Evolutionary conservation across 1,284 basidiomycete genomes (phyloP).

Genomic region (Phellinidium pouzarii): DNA sequence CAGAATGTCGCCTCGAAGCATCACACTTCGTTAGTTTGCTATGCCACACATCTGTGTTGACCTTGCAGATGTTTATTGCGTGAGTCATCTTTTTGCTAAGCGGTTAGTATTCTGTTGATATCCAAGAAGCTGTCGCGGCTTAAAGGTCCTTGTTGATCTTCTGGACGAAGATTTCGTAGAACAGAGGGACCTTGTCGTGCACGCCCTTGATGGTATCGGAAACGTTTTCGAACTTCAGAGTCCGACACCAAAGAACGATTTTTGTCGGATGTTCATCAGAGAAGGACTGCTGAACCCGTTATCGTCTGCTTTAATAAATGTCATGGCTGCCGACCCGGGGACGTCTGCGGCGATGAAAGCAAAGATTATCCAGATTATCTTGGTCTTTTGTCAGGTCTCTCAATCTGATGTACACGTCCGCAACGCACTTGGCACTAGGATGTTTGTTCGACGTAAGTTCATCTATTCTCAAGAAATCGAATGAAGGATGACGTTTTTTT

Average conservation of each 20-base stretch:
- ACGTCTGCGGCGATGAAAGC: slow-evolving; percentile 70
- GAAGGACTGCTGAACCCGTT: slow-evolving; percentile 93
- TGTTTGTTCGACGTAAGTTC: slow-evolving; percentile 79
- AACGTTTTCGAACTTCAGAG: slow-evolving; percentile 94
- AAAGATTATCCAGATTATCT: slow-evolving; percentile 85
- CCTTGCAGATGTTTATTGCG: slow-evolving; percentile 97
- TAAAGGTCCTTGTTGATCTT: slow-evolving; percentile 91
- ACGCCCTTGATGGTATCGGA: slow-evolving; percentile 90
- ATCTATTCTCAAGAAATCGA: slow-evolving; percentile 5
- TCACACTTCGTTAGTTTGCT: slow-evolving; percentile 91
- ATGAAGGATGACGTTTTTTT: no score
- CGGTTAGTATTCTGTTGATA: slow-evolving; percentile 10
- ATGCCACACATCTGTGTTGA: slow-evolving; percentile 88
- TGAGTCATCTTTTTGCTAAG: slow-evolving; percentile 34
- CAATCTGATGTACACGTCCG: slow-evolving; percentile 91
- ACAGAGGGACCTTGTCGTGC: slow-evolving; percentile 86
- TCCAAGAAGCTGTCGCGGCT: slow-evolving; percentile 72
- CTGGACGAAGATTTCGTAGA: slow-evolving; percentile 93
- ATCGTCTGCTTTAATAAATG: slow-evolving; percentile 82
- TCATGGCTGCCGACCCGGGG: slow-evolving; percentile 71
- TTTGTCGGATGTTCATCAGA: slow-evolving; percentile 95
- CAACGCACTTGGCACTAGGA: slow-evolving; percentile 84
- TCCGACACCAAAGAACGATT: slow-evolving; percentile 95
- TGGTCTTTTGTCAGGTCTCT: slow-evolving; percentile 93
- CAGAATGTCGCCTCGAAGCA: slow-evolving; percentile 91